These are phyloP conservation scores for Buddleja alternifolia DNA, from an alignment of 257 asterid genomes.

Conservation along the genomic window DNA sequence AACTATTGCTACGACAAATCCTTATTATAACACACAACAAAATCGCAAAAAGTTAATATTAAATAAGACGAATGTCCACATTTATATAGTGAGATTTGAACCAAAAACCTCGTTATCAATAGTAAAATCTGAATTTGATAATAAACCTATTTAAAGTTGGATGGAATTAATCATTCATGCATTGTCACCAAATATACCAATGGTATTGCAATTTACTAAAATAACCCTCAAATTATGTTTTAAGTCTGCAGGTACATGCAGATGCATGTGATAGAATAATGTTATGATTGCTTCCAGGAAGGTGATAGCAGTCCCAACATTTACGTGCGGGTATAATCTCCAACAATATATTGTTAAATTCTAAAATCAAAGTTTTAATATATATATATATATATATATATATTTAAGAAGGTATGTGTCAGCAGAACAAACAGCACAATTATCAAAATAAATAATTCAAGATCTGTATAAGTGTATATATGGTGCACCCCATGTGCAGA, in stretches of 20 bases:
- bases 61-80: too few species aligned
- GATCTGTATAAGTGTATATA: conserved; percentile 50
- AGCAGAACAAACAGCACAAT: conserved; percentile 9
- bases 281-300: conserved; percentile 27
- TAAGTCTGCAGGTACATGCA: background rate
- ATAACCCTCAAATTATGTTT: background rate
- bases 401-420: conserved; percentile 18
- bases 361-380: background rate
- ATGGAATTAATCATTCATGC: too few species aligned
- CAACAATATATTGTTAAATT: background rate
- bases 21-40: too few species aligned
- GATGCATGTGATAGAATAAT: conserved; percentile 21
- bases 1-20: too few species aligned
- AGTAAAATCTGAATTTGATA: too few species aligned
- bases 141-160: too few species aligned
- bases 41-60: too few species aligned
- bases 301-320: conserved; percentile 26
- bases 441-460: conserved; percentile 20
- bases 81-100: too few species aligned
- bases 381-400: background rate
- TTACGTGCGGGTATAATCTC: conserved; percentile 14
- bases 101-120: too few species aligned
- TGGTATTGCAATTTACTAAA: background rate
- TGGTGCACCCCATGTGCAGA: conserved; percentile 55
- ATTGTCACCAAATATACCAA: background rate